Base-by-base conservation (phyloP, 257 asterid genomes). In the Apocynum venetum region DNA sequence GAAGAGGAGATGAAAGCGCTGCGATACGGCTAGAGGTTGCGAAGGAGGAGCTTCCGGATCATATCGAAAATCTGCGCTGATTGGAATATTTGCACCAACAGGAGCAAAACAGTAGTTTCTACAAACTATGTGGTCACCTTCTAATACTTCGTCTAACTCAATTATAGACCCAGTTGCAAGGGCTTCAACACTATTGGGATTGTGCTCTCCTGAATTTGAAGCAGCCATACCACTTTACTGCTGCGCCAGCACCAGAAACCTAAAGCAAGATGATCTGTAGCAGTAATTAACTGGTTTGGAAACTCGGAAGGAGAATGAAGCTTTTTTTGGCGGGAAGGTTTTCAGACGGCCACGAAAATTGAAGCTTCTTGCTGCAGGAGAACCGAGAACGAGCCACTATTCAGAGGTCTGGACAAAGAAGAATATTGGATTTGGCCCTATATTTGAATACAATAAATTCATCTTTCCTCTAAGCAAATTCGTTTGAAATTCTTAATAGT, bases 11-110 rank as follows among this genome's bases (percentile, higher is more conserved):
- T 92, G 86, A 77, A 86, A 88, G 59, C 87, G 93, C 71, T 91
- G 86, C 69, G 99, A 90, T 76, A 93, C 86, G 11, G 95, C 97
- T 75, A 95, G 60, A 41, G 99, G 97, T 68, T 80, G 90, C 17
- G 87, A 69, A 1, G 98, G 98, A 67, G 86, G 89, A 76, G 74
- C 74, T 44, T 86, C 71, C 4, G 91, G 77, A 74, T 91, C 94
- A 80, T 89, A 93, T 11, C 77, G 77, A 61, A 84, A 73, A 75
- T 74, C 81, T 57, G 89, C 74, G 31, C 64, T 72, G 15, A 91
- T 80, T 8, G 97, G 92, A 12, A 95, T 86, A 43, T 93, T 75
- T 35, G 86, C 89, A 13, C 99, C 99, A 12, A 91, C 72, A 73
- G 66, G 80, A 75, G 80, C 60, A 83, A 89, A 95, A 78, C 96